Conservation (phyloP, 2,329 filamentous ascomycete genomes). For the Aureobasidium sp. region DNA sequence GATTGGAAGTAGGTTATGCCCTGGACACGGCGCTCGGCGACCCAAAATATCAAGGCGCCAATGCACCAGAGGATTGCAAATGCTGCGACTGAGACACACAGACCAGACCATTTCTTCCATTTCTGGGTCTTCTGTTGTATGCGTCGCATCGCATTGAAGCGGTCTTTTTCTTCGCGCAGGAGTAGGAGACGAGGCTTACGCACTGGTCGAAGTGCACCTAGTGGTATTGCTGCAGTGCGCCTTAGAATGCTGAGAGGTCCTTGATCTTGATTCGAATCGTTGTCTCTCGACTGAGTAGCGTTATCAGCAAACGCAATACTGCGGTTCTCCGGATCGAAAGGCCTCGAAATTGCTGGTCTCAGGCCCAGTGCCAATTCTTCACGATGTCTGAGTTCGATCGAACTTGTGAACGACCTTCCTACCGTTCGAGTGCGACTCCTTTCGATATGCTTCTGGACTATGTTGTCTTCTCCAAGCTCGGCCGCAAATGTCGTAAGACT, state of each 20-base stretch:
- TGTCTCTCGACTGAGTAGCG: neutral
- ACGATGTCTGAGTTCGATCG: slow-evolving; percentile 38
- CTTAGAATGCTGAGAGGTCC: neutral
- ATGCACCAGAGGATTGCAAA: slow-evolving; percentile 72
- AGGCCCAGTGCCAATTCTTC: slow-evolving; percentile 17
- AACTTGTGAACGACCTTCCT: slow-evolving; percentile 44
- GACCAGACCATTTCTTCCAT: slow-evolving; percentile 65
- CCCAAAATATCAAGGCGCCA: slow-evolving; percentile 68
- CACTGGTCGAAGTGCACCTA: slow-evolving; percentile 13
- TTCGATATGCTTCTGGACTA: slow-evolving; percentile 51
- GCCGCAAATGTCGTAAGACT: slow-evolving; percentile 62
- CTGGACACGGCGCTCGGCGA: slow-evolving; percentile 45
- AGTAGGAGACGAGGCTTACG: slow-evolving; percentile 42
- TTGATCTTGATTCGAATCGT: neutral
- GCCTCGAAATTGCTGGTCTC: slow-evolving; percentile 17
- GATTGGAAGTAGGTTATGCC: slow-evolving; percentile 65
- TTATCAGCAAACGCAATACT: slow-evolving; percentile 10
- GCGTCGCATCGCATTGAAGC: slow-evolving; percentile 51
- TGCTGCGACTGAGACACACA: slow-evolving; percentile 56
- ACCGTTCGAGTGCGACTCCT: slow-evolving; percentile 46
- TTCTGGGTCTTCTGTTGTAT: slow-evolving; percentile 59
- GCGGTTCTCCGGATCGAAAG: slow-evolving; percentile 16
- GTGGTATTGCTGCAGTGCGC: slow-evolving; percentile 17
- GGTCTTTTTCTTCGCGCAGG: slow-evolving; percentile 43
- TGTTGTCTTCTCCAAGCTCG: slow-evolving; percentile 53